Base-by-base conservation (phyloP, 768 basidiomycete species). In the Collybia nuda region DNA sequence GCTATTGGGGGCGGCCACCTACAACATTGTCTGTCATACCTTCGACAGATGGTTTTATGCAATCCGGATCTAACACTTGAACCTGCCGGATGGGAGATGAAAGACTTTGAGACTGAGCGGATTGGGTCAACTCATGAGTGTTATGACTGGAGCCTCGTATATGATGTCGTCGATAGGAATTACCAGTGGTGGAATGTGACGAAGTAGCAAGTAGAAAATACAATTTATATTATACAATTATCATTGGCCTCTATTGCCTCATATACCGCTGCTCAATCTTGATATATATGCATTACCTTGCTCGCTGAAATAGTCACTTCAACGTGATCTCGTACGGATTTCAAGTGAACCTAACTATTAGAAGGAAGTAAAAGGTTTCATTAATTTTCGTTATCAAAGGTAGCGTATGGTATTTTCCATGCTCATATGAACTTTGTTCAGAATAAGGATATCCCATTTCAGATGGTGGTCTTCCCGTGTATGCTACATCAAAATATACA, bases 11-110 rank as follows among this genome's bases (percentile, higher is more conserved):
- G 15, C 21, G 56, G 51, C 4, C 67, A 68, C 47, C 43, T 61
- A 21, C 52, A 62, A 15, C 75, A 76, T 50, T 77, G 75, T 50
- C 40, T 73, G 40, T 69, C 71, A 40, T 76, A 73, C 56, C 55
- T 76, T 29, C 65, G 75, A 6, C 64, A 72, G 53, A 63, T 62
- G 61, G 50, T 63, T 0, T 59, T 76, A 21, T 77, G 75, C 49
- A 48, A 56, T 9, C 66, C 75, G 14, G 74, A 76, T 56, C 44
- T 69, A 12, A 73, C 72, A 5, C 52, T 76, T 35, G 75, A 76
- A 44, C 64, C 63, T 0, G 72, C 58, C 0, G 61, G 67, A 32
- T 67, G 65, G 32, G 43, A 44, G 50, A 35, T 51, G 35, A 42
- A 58, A 17, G 55, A 68, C 42, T 65, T 64, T 43, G 56, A 44